A percentile compares a stretch with the other conserved stretches of the same genome.
These are phyloP conservation scores for Moesziomyces sp. DNA, from an alignment of 1,284 basidiomycete species.

Conservation along the genomic window DNA sequence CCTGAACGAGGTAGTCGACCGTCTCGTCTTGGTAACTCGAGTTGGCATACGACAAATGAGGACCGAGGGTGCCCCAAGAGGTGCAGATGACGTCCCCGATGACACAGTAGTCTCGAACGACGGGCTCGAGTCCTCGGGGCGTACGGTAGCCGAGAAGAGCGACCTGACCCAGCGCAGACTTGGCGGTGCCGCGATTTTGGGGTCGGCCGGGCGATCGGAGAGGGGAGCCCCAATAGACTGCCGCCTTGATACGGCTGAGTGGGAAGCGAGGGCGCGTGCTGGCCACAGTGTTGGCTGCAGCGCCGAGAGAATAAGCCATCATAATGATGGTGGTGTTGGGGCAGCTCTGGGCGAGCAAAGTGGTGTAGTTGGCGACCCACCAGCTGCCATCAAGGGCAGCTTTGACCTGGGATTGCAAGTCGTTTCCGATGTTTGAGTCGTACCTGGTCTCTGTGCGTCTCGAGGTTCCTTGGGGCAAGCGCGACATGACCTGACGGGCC, in stretches of 20 bases:
- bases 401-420: conserved; percentile 19
- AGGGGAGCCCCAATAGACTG: conserved; percentile 20
- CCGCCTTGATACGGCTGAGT: conserved; percentile 6
- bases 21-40: conserved; percentile 17
- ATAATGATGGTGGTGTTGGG: conserved; percentile 36
- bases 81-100: conserved; percentile 18
- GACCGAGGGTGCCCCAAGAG: conserved; percentile 5
- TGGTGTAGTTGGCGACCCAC: conserved; percentile 30
- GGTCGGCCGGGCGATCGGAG: conserved; percentile 11
- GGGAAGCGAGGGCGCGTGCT: conserved; percentile 27
- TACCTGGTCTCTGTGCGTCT: conserved; percentile 27
- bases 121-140: conserved; percentile 21
- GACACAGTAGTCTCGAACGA: conserved; percentile 21
- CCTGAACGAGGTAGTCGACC: conserved; percentile 19
- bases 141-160: conserved; percentile 22
- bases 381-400: conserved; percentile 18
- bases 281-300: conserved; percentile 18
- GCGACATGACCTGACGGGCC: conserved; percentile 29
- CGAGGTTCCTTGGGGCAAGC: conserved; percentile 12
- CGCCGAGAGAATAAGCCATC: conserved; percentile 34
- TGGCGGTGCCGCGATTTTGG: conserved; percentile 19
- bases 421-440: conserved; percentile 27
- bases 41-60: conserved; percentile 25
- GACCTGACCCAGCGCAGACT: conserved; percentile 16
- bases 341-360: conserved; percentile 23